Evolutionary conservation across 495 filamentous ascomycete species (phyloP).

Genomic region (Hypoxylon subgilvum): DNA sequence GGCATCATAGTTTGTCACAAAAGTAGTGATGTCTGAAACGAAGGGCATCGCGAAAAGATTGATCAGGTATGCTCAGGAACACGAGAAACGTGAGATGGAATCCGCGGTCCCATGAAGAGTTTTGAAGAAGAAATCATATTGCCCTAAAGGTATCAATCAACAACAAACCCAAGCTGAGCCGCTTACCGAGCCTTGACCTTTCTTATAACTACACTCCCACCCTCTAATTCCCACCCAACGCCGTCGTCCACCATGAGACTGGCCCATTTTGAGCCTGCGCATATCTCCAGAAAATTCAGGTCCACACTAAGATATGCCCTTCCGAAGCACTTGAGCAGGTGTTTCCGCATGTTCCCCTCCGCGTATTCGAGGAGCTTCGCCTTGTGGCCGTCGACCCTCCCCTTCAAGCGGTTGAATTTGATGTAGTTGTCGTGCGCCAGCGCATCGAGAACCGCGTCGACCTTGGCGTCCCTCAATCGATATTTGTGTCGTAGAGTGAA

Average conservation of each 20-base stretch:
- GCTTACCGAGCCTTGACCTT: slow-evolving; percentile 50
- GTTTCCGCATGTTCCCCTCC: slow-evolving; percentile 68
- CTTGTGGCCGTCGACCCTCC: slow-evolving; percentile 75
- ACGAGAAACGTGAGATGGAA: background rate
- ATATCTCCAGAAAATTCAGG: slow-evolving; percentile 66
- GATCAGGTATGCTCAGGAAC: background rate
- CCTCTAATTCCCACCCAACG: slow-evolving; percentile 81
- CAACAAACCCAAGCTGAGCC: background rate
- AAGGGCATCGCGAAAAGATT: too few relatives aligned
- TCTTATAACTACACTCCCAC: slow-evolving; percentile 72
- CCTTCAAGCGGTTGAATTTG: slow-evolving; percentile 72
- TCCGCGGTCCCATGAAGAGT: background rate
- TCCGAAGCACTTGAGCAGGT: slow-evolving; percentile 83
- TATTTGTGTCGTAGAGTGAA: slow-evolving; percentile 65
- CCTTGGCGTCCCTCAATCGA: slow-evolving; percentile 62
- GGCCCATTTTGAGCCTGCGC: slow-evolving; percentile 68
- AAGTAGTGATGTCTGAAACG: too few relatives aligned
- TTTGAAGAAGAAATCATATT: slow-evolving; percentile 17
- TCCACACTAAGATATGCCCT: slow-evolving; percentile 78
- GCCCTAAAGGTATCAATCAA: slow-evolving; percentile 41
- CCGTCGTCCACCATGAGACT: slow-evolving; percentile 67
- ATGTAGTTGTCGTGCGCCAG: slow-evolving; percentile 83
- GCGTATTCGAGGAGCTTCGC: slow-evolving; percentile 80
- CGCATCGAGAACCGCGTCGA: slow-evolving; percentile 71
- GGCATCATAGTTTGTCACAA: too few relatives aligned